These are phyloP conservation scores for Blepharisma japonicum DNA, from an alignment of 73 alveolate species.

Conservation along the genomic window DNA sequence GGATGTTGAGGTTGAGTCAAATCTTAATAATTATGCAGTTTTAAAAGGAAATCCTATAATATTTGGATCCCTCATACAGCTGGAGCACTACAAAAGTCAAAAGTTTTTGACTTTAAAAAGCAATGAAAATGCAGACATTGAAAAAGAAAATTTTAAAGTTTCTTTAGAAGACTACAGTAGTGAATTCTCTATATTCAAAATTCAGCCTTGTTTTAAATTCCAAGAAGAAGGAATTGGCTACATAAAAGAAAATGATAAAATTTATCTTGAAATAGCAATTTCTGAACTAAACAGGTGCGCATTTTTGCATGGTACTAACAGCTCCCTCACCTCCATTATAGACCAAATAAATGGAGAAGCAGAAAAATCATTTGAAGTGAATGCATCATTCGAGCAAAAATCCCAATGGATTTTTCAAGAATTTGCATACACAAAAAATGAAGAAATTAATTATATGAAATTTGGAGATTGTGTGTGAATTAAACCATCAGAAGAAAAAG, in stretches of 20 bases:
- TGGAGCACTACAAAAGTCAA: conserved; percentile 27
- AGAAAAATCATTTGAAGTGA: neutral
- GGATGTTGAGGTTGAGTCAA: conserved; percentile 6
- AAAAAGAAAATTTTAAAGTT: conserved; percentile 48
- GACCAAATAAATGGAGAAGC: too few species aligned
- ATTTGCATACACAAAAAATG: neutral
- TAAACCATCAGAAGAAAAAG: conserved; percentile 17
- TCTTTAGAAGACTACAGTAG: conserved; percentile 40
- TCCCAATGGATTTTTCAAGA: conserved; percentile 5
- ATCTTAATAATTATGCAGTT: neutral
- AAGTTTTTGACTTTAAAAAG: conserved; percentile 19
- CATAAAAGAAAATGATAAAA: neutral
- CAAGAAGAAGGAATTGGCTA: conserved; percentile 24
- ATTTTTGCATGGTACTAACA: neutral
- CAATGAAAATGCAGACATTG: conserved; percentile 36
- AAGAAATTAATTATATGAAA: neutral
- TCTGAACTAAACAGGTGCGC: neutral
- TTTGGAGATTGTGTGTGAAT: conserved; percentile 28
- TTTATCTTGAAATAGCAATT: conserved; percentile 13
- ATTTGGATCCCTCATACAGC: neutral
- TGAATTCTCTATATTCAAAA: conserved; percentile 33
- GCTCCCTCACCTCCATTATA: too few species aligned
- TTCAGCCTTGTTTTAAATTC: conserved; percentile 34
- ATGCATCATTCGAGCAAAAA: conserved; percentile 26
- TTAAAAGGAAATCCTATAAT: neutral